phyloP scores from a whole-genome alignment of 2,329 filamentous ascomycete species.

The Penicillium oxalicum region DNA sequence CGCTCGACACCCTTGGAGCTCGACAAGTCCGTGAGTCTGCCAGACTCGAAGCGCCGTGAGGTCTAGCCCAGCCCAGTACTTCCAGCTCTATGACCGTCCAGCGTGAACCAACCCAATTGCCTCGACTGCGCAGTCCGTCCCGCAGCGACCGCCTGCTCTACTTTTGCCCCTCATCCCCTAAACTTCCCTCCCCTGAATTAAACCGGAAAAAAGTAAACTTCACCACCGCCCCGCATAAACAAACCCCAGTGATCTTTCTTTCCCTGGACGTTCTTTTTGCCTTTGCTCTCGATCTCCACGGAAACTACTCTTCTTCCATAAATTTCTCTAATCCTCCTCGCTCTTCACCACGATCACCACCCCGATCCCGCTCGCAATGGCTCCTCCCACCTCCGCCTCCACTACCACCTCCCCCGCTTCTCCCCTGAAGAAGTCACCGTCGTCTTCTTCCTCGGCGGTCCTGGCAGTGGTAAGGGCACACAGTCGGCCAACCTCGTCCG shows the following conservation, averaged over 20 bases:
- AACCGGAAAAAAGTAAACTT: slow-evolving; percentile 32
- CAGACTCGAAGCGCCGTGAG: no score
- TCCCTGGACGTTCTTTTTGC: neutral
- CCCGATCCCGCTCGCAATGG: slow-evolving; percentile 16
- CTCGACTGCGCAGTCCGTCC: neutral
- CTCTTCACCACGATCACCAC: neutral
- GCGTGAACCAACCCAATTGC: neutral
- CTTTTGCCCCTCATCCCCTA: slow-evolving; percentile 20
- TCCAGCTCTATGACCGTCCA: neutral
- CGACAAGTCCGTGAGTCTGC: no score
- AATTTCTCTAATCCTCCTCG: neutral
- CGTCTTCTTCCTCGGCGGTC: slow-evolving; percentile 91
- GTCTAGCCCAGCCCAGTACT: no score
- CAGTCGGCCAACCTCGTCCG: slow-evolving; percentile 84
- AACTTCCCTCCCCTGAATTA: slow-evolving; percentile 51
- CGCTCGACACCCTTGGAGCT: no score
- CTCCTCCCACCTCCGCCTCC: slow-evolving; percentile 40
- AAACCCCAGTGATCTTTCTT: no score
- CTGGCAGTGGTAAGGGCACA: slow-evolving; percentile 92
- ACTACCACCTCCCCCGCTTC: slow-evolving; percentile 63
- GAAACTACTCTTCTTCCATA: neutral
- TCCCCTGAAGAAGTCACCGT: slow-evolving; percentile 76
- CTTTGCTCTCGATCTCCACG: neutral
- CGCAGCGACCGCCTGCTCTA: neutral
- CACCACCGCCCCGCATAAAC: no score